Conservation (phyloP, 768 basidiomycete genomes). For the Suillus occidentalis region DNA sequence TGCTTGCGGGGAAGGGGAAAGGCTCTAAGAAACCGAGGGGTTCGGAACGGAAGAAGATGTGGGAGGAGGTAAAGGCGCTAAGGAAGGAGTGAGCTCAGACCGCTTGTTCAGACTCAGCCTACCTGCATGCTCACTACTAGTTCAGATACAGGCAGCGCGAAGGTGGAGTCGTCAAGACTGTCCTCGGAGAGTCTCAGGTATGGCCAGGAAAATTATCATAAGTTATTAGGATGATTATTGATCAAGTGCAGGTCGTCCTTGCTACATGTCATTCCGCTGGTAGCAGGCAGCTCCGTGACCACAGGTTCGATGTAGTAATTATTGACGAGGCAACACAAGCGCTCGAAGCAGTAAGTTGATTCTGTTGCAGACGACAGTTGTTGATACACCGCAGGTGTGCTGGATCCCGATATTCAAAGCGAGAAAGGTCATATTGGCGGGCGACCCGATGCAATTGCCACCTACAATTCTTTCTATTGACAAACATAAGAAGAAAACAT, state of each 20-base stretch:
- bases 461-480: conserved; percentile 83
- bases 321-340: conserved; percentile 99
- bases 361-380: neutral
- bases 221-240: neutral
- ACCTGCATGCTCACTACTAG: conserved; percentile 1
- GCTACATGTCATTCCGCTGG: conserved; percentile 96
- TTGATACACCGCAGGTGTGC: conserved; percentile 40
- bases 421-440: conserved; percentile 86
- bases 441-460: conserved; percentile 94
- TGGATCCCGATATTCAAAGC: conserved; percentile 96
- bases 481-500: conserved; percentile 37
- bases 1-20: conserved; percentile 68
- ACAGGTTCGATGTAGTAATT: conserved; percentile 87
- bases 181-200: conserved; percentile 79
- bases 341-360: conserved; percentile 70
- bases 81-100: conserved; percentile 75
- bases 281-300: conserved; percentile 72
- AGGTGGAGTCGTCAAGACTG: conserved; percentile 77
- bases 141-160: conserved; percentile 86
- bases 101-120: neutral
- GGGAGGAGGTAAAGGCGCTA: conserved; percentile 83
- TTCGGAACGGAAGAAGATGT: conserved; percentile 76
- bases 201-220: neutral
- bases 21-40: conserved; percentile 74
- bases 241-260: conserved; percentile 63